Percentiles rank a stretch among this genome's conserved stretches.
Conservation (phyloP, 2,329 filamentous ascomycete genomes). For the Aspergillus ibericus region DNA sequence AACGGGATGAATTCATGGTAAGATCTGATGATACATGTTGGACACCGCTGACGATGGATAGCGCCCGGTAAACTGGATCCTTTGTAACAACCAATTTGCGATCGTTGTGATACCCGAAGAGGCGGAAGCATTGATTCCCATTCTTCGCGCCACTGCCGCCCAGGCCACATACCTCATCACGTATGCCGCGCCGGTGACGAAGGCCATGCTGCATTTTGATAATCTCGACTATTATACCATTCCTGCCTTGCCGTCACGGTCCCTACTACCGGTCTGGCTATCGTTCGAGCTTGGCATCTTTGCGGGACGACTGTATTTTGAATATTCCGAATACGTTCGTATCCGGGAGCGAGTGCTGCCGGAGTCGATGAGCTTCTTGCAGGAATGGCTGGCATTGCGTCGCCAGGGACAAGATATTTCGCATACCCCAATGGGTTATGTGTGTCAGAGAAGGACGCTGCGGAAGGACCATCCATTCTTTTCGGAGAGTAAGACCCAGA, state of each 20-base stretch:
- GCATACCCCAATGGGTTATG: constrained; percentile 38
- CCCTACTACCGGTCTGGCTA: constrained; percentile 54
- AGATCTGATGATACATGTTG: neutral
- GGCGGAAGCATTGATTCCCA: constrained; percentile 55
- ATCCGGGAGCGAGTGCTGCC: constrained; percentile 2
- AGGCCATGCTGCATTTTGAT: constrained; percentile 62
- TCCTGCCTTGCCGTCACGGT: constrained; percentile 46
- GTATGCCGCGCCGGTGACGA: constrained; percentile 62
- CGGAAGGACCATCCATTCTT: constrained; percentile 32
- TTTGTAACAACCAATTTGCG: constrained; percentile 55
- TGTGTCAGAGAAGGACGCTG: constrained; percentile 32
- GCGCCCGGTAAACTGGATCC: constrained; percentile 57
- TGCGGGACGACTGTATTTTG: constrained; percentile 58
- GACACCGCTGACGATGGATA: neutral
- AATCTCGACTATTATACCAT: constrained; percentile 53
- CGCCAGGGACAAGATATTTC: constrained; percentile 37
- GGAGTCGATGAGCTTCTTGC: constrained; percentile 24
- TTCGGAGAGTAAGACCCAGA: neutral
- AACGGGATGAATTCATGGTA: constrained; percentile 15
- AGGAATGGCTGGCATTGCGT: constrained; percentile 35
- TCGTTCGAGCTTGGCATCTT: constrained; percentile 61
- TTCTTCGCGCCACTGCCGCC: constrained; percentile 31
- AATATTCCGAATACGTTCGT: constrained; percentile 25
- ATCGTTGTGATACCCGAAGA: constrained; percentile 65
- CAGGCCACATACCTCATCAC: constrained; percentile 49